Base-by-base conservation (phyloP, 2,329 filamentous ascomycete genomes). In the Hypoxylon sp. region DNA sequence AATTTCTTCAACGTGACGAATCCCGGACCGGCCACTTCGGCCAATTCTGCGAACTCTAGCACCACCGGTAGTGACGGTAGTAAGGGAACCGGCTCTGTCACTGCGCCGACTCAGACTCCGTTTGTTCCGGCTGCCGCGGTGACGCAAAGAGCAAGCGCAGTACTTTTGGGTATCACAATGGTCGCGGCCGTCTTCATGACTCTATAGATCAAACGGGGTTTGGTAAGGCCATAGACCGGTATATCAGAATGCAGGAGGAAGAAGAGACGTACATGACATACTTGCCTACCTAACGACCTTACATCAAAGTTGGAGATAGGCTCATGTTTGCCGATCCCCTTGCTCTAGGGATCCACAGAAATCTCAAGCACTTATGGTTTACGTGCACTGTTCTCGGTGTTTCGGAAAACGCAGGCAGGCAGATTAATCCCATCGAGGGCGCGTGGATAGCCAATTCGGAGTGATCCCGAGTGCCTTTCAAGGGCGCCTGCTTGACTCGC, bases 1-100 rank as follows among this genome's bases (percentile, higher is more conserved):
- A 77, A 77, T 64, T 77, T 70, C 61, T 78, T 77, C 68, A 74
- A 74, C 22, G 75, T 77, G 28, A 75, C 75, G n/a, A 76, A 76
- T 46, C 67, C 73, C 0, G 74, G 74, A 2, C 70, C 72, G 24
- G 68, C 46, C 48, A 12, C 57, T 1, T 60, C 50, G 14, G 33
- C 67, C 8, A 69, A 68, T 18, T n/a, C 30, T 38, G 9, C 50
- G 2, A 61, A 51, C 42, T 51, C 49, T 14, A n/a, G n/a, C n/a
- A 59, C 66, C 28, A 44, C 52, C 22, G 50, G 60, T 4, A 46
- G 40, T 24, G 60, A 36, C 30, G 16, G 22, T 24, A 40, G 46
- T 11, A 64, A 59, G 16, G 69, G 66, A 51, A 71, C 68, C 18
- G 67, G 48, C 26, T 36, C 69, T 28, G 61, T 32, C 9, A 61